These are phyloP conservation scores for Capsicum baccatum DNA, from an alignment of 257 asterid genomes.

Conservation along the genomic window DNA sequence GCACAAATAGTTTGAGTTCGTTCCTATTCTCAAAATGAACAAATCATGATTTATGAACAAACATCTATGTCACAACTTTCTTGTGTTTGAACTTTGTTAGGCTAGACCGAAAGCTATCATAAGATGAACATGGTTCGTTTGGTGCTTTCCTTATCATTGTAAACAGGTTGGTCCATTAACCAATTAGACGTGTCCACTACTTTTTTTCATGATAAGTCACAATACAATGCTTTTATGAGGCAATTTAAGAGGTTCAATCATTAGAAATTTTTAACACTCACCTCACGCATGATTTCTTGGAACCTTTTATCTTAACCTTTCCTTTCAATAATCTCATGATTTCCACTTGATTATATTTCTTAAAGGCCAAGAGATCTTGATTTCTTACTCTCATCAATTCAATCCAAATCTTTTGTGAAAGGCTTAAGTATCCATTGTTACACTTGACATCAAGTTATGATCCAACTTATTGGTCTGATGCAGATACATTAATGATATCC, in stretches of 20 bases:
- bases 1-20: no score
- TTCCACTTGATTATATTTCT: neutral
- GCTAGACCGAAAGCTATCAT: neutral
- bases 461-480: neutral
- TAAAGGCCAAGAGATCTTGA: neutral
- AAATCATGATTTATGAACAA: no score
- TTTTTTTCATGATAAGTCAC: neutral
- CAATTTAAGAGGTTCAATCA: slow-evolving; percentile 11
- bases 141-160: slow-evolving; percentile 1
- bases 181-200: neutral
- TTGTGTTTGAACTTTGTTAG: neutral
- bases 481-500: neutral
- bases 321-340: neutral
- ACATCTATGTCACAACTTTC: no score
- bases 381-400: neutral
- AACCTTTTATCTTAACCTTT: neutral
- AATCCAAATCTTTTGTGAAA: neutral
- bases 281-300: neutral
- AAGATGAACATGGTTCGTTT: neutral
- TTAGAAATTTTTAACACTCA: neutral
- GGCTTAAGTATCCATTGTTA: slow-evolving; percentile 1
- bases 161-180: neutral
- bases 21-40: no score
- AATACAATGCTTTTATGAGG: neutral
- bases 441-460: neutral